Base-by-base conservation (phyloP, 768 basidiomycete genomes). In the Russula dissimulans region DNA sequence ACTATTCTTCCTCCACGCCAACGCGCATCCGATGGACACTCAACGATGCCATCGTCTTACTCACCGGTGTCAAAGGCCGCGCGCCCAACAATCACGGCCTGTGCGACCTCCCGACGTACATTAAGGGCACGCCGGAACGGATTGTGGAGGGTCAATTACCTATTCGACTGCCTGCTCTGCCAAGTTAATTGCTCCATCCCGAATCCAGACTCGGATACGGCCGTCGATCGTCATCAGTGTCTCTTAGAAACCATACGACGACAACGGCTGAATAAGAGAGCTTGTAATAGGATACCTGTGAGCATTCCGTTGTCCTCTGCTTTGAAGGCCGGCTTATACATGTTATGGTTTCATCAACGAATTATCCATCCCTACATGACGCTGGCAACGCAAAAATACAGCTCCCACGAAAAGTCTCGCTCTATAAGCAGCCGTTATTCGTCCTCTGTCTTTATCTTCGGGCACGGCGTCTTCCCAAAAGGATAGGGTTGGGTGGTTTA, bases 11-110 rank as follows among this genome's bases (percentile, higher is more conserved):
- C 38, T 31, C 63, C 17, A 39, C 69, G 5, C 68, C n/a, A n/a
- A n/a, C 71, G 14, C 67, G 74, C 55, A 75, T 80, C 59, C 70
- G 79, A 15, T 74, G 76, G 68, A 71, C 79, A 46, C 69, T 79
- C 29, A 82, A 82, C 66, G 81, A 82, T 64, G 79, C 71, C 2
- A 72, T 76, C 4, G 69, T 80, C 1, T 79, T 79, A 8, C 69
- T 80, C 15, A 77, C 76, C 2, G 73, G 75, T 14, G 69, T 81
- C 49, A 60, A 69, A 1, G 77, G 76, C 9, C 81, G 80, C 69
- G 43, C 54, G 12, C 65, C 69, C 14, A 69, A 78, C 65, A 69
- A 71, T 36, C 71, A 79, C 18, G 79, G 80, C 1, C 62, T 77
- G 46, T 81, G 79, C 64, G 59, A 67, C 0, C 55, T 79, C 2